A percentile compares a stretch with the other conserved stretches of the same genome.
These are phyloP conservation scores for Pezicula rhizophila DNA, from an alignment of 2,329 filamentous ascomycete genomes.

Conservation along the genomic window DNA sequence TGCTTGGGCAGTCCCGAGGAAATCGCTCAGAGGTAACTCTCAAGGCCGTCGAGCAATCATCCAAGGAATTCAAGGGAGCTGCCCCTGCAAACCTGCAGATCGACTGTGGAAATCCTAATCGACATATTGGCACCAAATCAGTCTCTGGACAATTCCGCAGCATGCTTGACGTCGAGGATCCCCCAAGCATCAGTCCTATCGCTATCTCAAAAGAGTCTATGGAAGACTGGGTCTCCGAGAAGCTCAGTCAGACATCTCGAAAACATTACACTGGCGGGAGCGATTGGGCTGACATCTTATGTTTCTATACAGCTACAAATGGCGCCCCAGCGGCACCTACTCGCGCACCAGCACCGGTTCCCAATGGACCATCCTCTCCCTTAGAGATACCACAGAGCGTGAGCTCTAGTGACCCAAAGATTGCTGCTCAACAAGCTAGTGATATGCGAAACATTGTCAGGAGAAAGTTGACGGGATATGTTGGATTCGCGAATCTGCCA, in stretches of 20 bases:
- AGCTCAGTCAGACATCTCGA: conserved; percentile 15
- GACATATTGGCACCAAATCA: conserved; percentile 16
- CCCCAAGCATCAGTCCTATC: conserved; percentile 30
- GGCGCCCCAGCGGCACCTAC: conserved; percentile 24
- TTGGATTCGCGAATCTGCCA: conserved; percentile 96
- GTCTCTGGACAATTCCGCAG: conserved; percentile 38
- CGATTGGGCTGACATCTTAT: conserved; percentile 28
- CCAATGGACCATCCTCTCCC: conserved; percentile 23
- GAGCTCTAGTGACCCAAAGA: conserved; percentile 28
- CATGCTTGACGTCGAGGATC: conserved; percentile 47
- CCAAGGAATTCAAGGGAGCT: conserved; percentile 7
- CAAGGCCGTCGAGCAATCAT: conserved; percentile 4
- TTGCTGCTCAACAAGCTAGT: conserved; percentile 29
- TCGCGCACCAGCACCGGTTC: conserved; percentile 20
- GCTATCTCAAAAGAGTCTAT: conserved; percentile 18
- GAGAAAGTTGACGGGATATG: conserved; percentile 95
- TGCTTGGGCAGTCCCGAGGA: conserved; percentile 13
- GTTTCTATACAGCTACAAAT: conserved; percentile 29
- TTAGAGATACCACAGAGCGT: conserved; percentile 27
- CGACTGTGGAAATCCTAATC: conserved; percentile 21
- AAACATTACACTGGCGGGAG: conserved; percentile 20
- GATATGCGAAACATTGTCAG: conserved; percentile 77
- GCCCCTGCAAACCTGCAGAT: conserved; percentile 1
- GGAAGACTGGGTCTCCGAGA: conserved; percentile 21
- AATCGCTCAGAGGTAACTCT: conserved; percentile 13